A percentile compares a stretch with the other conserved stretches of the same genome.
Conservation (phyloP, 257 asterid species). For the Plantago major region DNA sequence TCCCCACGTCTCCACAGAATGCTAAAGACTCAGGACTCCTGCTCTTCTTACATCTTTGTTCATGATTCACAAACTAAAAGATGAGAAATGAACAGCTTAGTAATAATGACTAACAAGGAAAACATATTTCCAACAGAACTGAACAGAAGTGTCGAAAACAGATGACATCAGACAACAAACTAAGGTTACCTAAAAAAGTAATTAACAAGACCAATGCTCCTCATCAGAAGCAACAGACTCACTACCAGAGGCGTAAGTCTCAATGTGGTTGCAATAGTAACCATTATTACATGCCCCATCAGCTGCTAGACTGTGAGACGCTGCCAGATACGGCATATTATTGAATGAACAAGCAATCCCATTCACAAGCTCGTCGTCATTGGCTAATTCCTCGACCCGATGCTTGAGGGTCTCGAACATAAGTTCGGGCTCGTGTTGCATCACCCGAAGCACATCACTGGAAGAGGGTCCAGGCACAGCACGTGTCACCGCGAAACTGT, state of each 20-base stretch:
- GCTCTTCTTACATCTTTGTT: constrained; percentile 34
- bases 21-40: constrained; percentile 25
- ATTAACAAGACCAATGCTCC: constrained; percentile 78
- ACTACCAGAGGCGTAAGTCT: constrained; percentile 33
- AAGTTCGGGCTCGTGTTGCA: constrained; percentile 93
- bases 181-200: constrained; percentile 12
- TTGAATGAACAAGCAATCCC: constrained; percentile 67
- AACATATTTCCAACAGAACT: constrained; percentile 13
- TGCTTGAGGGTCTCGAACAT: constrained; percentile 90
- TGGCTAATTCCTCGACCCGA: constrained; percentile 55
- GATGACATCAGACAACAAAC: constrained; percentile 17
- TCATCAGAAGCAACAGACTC: constrained; percentile 63
- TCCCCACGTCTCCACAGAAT: constrained; percentile 28
- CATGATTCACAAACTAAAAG: constrained; percentile 33
- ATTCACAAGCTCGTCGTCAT: constrained; percentile 23
- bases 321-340: constrained; percentile 80
- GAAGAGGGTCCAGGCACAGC: constrained; percentile 79
- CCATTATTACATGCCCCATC: constrained; percentile 32
- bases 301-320: constrained; percentile 53
- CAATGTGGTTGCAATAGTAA: constrained; percentile 52
- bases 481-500: constrained; percentile 68
- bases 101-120: constrained; percentile 16
- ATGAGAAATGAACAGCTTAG: constrained; percentile 33
- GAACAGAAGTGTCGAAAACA: constrained; percentile 1
- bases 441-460: constrained; percentile 72